Base-by-base conservation (phyloP, 495 filamentous ascomycete species). In the Hypoxylon rickii region DNA sequence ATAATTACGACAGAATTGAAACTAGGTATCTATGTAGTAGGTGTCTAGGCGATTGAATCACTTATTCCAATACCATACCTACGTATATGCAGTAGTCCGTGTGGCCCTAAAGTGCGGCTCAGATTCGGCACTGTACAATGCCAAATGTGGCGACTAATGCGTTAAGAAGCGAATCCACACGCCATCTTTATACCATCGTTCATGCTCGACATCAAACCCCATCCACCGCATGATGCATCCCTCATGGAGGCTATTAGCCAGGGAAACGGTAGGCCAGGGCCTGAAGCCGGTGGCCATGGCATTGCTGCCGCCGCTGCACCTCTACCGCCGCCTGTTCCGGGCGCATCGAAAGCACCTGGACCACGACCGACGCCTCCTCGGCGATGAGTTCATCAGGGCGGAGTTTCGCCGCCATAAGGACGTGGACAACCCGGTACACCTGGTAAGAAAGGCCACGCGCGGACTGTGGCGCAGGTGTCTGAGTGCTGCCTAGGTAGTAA, bases 381-480 rank as follows among this genome's bases (percentile, higher is more conserved):
- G 94, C 0, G 94, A 98, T 65, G 80, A 86, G 58, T 98, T 96
- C 73, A 76, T 97, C 65, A 96, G 92, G 75, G 81, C 80, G 31
- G 95, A 98, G 75, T 98, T 96, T 59, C 79, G 91, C 41, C 85
- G 85, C 4, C 94, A 97, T 67, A 74, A 78, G 43, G 79, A 80
- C 47, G 81, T 93, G 22, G 94, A 97, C 50, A 97, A 97, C 64
- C 95, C 95, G 0, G 81, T 89, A 33, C 92, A 97, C 67, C 84
- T 98, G 71, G 91, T 96, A 80, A 34, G 83, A 70, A 3, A 8
- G 2, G 4, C 19, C 19, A 3, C 3, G 7, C 1, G 1, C 3
- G 6, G 0, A 22, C 26, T 26, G n/a, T n/a, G n/a, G n/a, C n/a
- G n/a, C n/a, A n/a, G n/a, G n/a, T n/a, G n/a, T n/a, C n/a, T n/a